These are phyloP conservation scores for Cupressus sempervirens DNA, from an alignment of 75 land plant species.

Conservation along the genomic window DNA sequence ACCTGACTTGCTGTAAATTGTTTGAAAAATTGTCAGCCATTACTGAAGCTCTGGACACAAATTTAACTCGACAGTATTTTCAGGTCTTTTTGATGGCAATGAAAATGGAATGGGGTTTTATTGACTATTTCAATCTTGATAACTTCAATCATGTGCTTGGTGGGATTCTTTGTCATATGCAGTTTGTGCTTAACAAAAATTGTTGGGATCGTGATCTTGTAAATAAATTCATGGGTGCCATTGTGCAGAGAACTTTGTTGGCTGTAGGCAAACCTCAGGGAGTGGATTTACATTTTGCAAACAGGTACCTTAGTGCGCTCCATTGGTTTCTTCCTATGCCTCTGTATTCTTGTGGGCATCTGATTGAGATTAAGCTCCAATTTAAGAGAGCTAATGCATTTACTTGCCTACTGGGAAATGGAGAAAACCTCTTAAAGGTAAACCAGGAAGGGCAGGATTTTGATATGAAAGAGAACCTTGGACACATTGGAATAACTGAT, in stretches of 20 bases:
- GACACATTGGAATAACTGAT: conserved; percentile 14
- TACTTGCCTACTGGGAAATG: conserved; percentile 16
- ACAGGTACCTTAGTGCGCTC: conserved; percentile 23
- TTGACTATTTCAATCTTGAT: conserved; percentile 27
- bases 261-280: conserved; percentile 21
- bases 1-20: conserved; percentile 21
- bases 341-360: conserved; percentile 7
- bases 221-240: conserved; percentile 24
- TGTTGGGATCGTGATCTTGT: conserved; percentile 26
- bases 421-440: conserved; percentile 5
- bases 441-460: conserved; percentile 10
- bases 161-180: conserved; percentile 19
- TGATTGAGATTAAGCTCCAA: conserved; percentile 26
- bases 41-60: conserved; percentile 17
- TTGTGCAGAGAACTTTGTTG: conserved; percentile 23
- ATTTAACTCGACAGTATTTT: conserved; percentile 20
- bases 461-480: conserved; percentile 13
- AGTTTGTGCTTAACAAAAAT: conserved; percentile 14
- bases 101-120: conserved; percentile 28
- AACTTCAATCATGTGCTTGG: conserved; percentile 29
- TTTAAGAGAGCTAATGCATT: conserved; percentile 25
- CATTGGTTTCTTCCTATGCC: conserved; percentile 17
- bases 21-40: conserved; percentile 20
- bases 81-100: conserved; percentile 29
- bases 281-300: conserved; percentile 25